These are phyloP conservation scores for Dryas octopetala DNA, from an alignment of 306 rosid genomes.

Conservation along the genomic window DNA sequence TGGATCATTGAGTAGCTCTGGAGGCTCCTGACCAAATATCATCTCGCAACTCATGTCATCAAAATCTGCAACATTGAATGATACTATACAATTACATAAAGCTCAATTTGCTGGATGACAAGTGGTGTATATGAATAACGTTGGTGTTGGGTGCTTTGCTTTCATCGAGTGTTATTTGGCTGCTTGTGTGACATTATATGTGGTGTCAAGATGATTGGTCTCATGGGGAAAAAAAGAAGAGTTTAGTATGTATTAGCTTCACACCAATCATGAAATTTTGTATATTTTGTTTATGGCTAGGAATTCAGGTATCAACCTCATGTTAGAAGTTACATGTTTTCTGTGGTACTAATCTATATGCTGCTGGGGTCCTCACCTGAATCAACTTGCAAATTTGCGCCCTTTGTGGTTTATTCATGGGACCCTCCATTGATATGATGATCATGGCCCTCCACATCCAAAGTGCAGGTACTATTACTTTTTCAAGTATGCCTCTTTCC, in stretches of 20 bases:
- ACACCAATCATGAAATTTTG: conserved; percentile 20
- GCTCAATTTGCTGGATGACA: not conserved
- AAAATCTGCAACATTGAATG: conserved; percentile 63
- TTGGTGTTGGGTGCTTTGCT: conserved; percentile 7
- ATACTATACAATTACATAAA: conserved; percentile 16
- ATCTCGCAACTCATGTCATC: conserved; percentile 98
- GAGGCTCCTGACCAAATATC: conserved; percentile 90
- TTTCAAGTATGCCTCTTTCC: conserved; percentile 25
- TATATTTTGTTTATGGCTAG: conserved; percentile 22
- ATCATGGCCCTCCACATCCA: conserved; percentile 42
- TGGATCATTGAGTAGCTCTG: conserved; percentile 67
- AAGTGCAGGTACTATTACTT: conserved; percentile 53
- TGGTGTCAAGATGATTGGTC: conserved; percentile 30
- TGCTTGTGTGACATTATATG: conserved; percentile 21
- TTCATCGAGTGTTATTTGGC: conserved; percentile 5
- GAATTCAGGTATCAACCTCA: conserved; percentile 22
- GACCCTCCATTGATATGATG: conserved; percentile 67
- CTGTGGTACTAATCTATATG: conserved; percentile 23
- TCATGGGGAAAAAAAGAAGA: conserved; percentile 32
- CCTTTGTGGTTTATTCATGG: conserved; percentile 62
- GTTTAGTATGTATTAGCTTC: conserved; percentile 13
- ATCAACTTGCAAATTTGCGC: conserved; percentile 53
- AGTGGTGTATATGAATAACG: not conserved
- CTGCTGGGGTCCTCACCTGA: conserved; percentile 36
- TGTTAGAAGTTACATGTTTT: not conserved